Conservation (phyloP, 1,284 basidiomycete species). For the Cryptococcus sp. region DNA sequence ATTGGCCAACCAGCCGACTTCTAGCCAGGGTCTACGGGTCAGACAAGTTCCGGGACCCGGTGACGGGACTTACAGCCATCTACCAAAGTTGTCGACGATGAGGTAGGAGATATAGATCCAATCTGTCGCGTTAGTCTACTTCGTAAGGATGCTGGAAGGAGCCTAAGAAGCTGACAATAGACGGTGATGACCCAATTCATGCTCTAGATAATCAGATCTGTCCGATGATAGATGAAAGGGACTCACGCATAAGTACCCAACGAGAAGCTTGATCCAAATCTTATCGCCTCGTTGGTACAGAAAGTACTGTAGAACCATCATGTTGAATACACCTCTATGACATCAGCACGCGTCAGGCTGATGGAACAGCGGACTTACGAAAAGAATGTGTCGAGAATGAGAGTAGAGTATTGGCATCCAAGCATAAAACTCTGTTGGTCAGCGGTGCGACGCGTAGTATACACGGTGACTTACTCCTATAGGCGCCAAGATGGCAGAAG, state of each 20-base stretch:
- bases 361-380: background rate
- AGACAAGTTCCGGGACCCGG: background rate
- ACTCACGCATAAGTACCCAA: background rate
- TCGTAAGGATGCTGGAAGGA: no score
- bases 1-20: slow-evolving; percentile 19
- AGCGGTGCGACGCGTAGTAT: background rate
- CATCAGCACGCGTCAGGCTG: background rate
- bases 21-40: slow-evolving; percentile 20
- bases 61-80: slow-evolving; percentile 16
- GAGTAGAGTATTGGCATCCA: slow-evolving; percentile 11
- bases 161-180: slow-evolving; percentile 7
- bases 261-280: background rate
- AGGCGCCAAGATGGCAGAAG: slow-evolving; percentile 10
- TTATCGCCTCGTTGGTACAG: background rate
- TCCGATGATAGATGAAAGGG: background rate
- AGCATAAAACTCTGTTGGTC: background rate
- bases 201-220: slow-evolving; percentile 3
- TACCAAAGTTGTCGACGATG: slow-evolving; percentile 20
- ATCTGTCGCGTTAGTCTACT: background rate
- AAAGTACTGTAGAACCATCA: background rate
- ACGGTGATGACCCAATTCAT: slow-evolving; percentile 18
- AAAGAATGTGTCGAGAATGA: slow-evolving; percentile 13
- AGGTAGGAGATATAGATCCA: slow-evolving; percentile 25
- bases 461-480: slow-evolving; percentile 4
- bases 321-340: background rate